These are phyloP conservation scores for Hylodesmum podocarpum DNA, from an alignment of 306 rosid species.

Conservation along the genomic window DNA sequence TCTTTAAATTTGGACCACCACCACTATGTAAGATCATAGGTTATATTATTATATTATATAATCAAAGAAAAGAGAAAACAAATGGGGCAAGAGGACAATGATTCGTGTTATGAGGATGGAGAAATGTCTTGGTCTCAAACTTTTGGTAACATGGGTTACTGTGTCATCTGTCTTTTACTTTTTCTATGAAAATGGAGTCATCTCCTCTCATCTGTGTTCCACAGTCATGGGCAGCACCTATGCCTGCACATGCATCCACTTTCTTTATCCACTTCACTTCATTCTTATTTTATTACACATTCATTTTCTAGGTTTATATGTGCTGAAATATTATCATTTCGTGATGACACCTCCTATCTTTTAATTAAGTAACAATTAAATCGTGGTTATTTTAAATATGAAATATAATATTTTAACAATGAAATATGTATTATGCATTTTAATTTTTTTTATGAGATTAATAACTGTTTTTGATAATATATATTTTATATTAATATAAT, in stretches of 20 bases:
- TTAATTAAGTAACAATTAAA: too few relatives aligned
- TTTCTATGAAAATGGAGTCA: background rate
- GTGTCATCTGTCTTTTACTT: slow-evolving; percentile 6
- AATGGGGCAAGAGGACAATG: slow-evolving; percentile 36
- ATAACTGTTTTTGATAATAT: too few relatives aligned
- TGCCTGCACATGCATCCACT: slow-evolving; percentile 27
- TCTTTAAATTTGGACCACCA: slow-evolving; percentile 20
- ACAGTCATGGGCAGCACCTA: slow-evolving; percentile 28
- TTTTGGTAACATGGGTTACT: slow-evolving; percentile 35
- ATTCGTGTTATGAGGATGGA: slow-evolving; percentile 31
- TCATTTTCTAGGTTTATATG: too few relatives aligned
- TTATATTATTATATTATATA: slow-evolving; percentile 2
- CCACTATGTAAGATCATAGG: background rate
- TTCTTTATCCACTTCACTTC: background rate
- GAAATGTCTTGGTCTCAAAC: slow-evolving; percentile 30
- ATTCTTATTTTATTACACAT: background rate
- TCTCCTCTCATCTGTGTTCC: background rate
- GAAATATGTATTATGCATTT: too few relatives aligned
- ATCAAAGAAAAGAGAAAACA: slow-evolving; percentile 17
- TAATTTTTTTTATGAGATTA: too few relatives aligned
- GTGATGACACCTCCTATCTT: too few relatives aligned
- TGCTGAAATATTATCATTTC: too few relatives aligned
- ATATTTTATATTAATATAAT: too few relatives aligned
- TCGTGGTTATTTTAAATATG: too few relatives aligned
- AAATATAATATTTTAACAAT: too few relatives aligned